Conservation (phyloP, 2,329 filamentous ascomycete species). For the Alternaria alternata region DNA sequence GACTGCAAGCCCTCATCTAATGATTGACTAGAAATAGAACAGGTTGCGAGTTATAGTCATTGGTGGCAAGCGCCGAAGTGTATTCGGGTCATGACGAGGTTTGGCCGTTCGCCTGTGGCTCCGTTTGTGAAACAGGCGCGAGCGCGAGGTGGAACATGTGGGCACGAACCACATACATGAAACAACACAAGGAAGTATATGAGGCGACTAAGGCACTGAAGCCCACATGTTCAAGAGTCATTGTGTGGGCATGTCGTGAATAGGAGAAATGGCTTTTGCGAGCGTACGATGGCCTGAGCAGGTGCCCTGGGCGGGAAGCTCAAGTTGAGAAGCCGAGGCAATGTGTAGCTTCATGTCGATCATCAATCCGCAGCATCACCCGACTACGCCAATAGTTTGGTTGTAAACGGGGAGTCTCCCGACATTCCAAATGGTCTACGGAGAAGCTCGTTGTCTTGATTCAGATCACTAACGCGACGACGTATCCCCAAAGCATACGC, state of each 20-base stretch:
- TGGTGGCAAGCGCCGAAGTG: slow-evolving; percentile 19
- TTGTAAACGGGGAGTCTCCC: background rate
- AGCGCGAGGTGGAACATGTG: slow-evolving; percentile 21
- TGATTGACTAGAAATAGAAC: slow-evolving; percentile 26
- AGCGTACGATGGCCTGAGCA: slow-evolving; percentile 16
- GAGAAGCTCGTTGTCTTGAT: background rate
- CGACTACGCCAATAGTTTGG: background rate
- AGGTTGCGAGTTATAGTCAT: slow-evolving; percentile 12
- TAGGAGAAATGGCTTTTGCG: background rate
- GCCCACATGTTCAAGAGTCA: slow-evolving; percentile 8
- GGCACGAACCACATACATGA: slow-evolving; percentile 21
- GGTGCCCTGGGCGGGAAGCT: background rate
- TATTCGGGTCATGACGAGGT: slow-evolving; percentile 26
- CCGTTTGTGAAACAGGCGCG: slow-evolving; percentile 23
- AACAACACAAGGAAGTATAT: slow-evolving; percentile 18
- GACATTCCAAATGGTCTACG: background rate
- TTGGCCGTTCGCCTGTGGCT: slow-evolving; percentile 12
- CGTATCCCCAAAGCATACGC: background rate
- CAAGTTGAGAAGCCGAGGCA: slow-evolving; percentile 17
- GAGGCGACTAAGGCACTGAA: slow-evolving; percentile 17
- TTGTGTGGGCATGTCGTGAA: slow-evolving; percentile 13
- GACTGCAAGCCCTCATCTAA: slow-evolving; percentile 17
- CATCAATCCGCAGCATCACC: background rate
- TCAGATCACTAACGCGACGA: background rate
- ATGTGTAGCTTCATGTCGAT: slow-evolving; percentile 10